Base-by-base conservation (phyloP, 345 rosid species). In the Aquilaria sinensis region DNA sequence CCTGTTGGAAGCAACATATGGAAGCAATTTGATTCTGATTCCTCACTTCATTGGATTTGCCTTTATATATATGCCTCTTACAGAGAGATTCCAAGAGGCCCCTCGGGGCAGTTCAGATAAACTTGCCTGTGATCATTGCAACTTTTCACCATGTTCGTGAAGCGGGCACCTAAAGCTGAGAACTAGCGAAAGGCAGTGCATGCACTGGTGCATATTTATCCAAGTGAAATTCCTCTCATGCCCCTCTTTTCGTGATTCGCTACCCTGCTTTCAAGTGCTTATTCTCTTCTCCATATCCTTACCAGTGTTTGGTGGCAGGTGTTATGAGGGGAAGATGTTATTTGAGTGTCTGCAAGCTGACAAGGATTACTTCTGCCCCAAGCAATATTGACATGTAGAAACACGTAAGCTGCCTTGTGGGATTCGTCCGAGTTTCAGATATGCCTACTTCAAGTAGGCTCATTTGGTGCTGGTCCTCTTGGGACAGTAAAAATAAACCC, bases 371-470 rank as follows among this genome's bases (percentile, higher is more conserved):
- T 69, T 60, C 70, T 69, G 63, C 53, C 57, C 58, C 59, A 51
- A 37, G 56, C 53, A 47, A 46, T 30, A 54, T 30, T 9, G 47
- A 55, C 53, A 5, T 65, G 70, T 64, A 65, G 33, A 52, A 37
- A 29, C 60, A 41, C 31, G 31, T 43, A 51, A 12, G 15, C 14
- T 11, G 50, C 29, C 32, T 41, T 32, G 6, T 33, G 13, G 45
- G 57, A 50, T 70, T 23, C 13, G 31, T 64, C 67, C 73, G 65
- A 63, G 14, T 79, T 66, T 69, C 77, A 63, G 67, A 69, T 69
- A 71, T 45, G 66, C 79, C 88, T 77, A 70, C 76, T 82, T 70
- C 58, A 62, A 63, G 78, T 56, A 78, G 77, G 82, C 77, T 81
- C 53, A 71, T 78, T 46, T 57, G 58, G 78, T 67, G 61, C 43